Conservation (phyloP, 2,329 filamentous ascomycete genomes). For the Aspergillus latus region DNA sequence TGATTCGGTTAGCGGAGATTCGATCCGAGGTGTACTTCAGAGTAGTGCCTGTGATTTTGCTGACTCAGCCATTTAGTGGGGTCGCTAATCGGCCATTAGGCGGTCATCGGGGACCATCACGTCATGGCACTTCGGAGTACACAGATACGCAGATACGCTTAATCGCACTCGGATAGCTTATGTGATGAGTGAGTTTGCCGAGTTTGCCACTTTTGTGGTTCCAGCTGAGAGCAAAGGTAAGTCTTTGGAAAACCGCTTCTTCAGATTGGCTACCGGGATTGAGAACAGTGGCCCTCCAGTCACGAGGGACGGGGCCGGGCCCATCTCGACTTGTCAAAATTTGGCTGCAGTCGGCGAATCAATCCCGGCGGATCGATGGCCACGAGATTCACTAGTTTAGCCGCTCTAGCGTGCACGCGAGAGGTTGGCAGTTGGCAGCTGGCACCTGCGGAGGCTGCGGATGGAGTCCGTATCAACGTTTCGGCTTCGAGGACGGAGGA, state of each 20-base stretch:
- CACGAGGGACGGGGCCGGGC: not conserved
- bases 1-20: not conserved
- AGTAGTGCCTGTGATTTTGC: conserved; percentile 1
- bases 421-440: not conserved
- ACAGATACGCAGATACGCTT: not conserved
- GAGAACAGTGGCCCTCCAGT: not conserved
- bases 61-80: not conserved
- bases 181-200: not conserved
- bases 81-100: not conserved
- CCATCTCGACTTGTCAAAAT: conserved; percentile 5
- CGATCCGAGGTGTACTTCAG: not conserved
- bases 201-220: not conserved
- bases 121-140: not conserved
- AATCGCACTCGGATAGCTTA: not conserved
- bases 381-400: conserved; percentile 9
- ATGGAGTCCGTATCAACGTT: not conserved
- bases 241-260: not conserved
- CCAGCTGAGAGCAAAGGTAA: not conserved
- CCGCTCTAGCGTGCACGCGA: not conserved
- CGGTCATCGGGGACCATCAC: not conserved
- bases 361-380: not conserved
- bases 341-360: conserved; percentile 5
- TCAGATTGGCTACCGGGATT: conserved; percentile 4
- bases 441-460: not conserved
- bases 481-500: not conserved